phyloP scores from a whole-genome alignment of 345 rosid genomes.

The Syzygium aqueum region DNA sequence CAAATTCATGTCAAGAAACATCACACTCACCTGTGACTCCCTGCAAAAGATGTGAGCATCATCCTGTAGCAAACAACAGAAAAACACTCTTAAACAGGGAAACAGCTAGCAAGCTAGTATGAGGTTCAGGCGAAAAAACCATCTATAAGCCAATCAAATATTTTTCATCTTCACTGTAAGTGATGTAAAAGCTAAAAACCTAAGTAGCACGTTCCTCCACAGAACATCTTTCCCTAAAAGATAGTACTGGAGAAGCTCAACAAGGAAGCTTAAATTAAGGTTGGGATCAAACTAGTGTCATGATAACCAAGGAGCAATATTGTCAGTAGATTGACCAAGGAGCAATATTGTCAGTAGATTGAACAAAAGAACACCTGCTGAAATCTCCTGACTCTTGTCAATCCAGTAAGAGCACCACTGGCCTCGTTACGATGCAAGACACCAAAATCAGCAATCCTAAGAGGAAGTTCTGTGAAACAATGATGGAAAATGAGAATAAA shows the following conservation, averaged over 20 bases:
- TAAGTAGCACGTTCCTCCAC: neutral
- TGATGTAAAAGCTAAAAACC: neutral
- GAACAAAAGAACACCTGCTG: slow-evolving; percentile 59
- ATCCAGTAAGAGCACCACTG: slow-evolving; percentile 93
- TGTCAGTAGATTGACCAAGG: neutral
- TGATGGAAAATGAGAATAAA: neutral
- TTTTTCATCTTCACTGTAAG: neutral
- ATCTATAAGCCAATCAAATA: neutral
- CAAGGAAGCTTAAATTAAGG: neutral
- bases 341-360: neutral
- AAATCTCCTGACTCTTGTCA: slow-evolving; percentile 95
- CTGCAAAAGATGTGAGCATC: slow-evolving; percentile 95
- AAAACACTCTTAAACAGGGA: neutral
- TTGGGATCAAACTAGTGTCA: neutral
- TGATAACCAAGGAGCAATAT: neutral
- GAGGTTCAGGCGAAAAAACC: neutral
- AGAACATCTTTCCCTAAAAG: neutral
- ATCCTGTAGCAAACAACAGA: slow-evolving; percentile 48
- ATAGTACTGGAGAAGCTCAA: neutral
- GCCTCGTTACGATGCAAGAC: slow-evolving; percentile 96
- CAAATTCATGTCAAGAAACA: neutral
- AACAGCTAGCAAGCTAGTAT: neutral
- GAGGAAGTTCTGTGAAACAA: slow-evolving; percentile 70
- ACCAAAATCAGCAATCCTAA: slow-evolving; percentile 93
- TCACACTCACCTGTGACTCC: slow-evolving; percentile 56